Percentiles rank a stretch among this genome's conserved stretches.
These are phyloP conservation scores for Fusarium decemcellulare DNA, from an alignment of 2,329 filamentous ascomycete species.

Conservation along the genomic window DNA sequence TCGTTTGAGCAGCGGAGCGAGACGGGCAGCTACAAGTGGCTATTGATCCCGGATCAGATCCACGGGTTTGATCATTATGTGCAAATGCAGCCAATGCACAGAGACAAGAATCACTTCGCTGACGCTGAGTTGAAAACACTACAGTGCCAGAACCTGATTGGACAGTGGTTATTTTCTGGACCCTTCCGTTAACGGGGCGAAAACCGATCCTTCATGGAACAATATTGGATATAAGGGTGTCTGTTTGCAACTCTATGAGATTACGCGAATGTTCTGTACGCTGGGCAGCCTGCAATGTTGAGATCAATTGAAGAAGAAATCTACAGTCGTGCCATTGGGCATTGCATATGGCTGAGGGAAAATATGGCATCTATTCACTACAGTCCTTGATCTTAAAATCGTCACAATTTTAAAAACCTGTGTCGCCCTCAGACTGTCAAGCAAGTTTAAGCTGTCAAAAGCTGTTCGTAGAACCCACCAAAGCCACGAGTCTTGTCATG, in stretches of 20 bases:
- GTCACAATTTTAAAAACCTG: too few species aligned
- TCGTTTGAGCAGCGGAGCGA: slow-evolving; percentile 12
- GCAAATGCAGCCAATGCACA: slow-evolving; percentile 7
- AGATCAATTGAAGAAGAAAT: too few species aligned
- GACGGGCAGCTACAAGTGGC: slow-evolving; percentile 15
- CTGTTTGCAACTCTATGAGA: too few species aligned
- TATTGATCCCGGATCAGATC: slow-evolving; percentile 31
- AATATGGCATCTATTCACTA: too few species aligned
- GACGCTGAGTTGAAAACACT: slow-evolving; percentile 24
- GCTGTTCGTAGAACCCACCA: not conserved
- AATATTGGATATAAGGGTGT: too few species aligned
- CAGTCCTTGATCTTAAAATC: too few species aligned
- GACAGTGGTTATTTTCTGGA: slow-evolving; percentile 23
- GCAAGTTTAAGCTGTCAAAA: not conserved
- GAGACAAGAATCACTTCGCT: not conserved
- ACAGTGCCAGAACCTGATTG: slow-evolving; percentile 25
- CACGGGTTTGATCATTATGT: slow-evolving; percentile 28
- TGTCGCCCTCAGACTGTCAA: not conserved
- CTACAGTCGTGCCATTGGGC: too few species aligned
- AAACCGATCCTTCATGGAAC: too few species aligned
- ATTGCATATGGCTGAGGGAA: too few species aligned
- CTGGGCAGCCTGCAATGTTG: too few species aligned
- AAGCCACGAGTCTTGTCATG: not conserved
- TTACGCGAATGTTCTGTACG: too few species aligned
- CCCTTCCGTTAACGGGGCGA: slow-evolving; percentile 46